Conservation (phyloP, 2,329 filamentous ascomycete genomes). For the Ambrosiella cleistominuta region DNA sequence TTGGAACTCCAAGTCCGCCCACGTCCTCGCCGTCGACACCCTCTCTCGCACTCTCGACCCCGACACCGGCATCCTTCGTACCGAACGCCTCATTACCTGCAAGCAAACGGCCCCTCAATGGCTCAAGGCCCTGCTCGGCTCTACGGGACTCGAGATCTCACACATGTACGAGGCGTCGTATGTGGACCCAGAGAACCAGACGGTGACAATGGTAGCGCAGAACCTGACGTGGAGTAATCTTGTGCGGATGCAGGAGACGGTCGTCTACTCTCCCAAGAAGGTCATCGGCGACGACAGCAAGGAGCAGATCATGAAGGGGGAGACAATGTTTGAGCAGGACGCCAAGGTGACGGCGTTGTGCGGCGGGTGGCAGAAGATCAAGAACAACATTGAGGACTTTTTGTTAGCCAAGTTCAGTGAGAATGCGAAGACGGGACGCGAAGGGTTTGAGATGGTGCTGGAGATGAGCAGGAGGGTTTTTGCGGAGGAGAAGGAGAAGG, state of each 20-base stretch:
- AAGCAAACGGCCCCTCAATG: conserved; percentile 53
- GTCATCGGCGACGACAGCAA: background rate
- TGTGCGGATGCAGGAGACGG: conserved; percentile 81
- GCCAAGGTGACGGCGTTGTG: conserved; percentile 87
- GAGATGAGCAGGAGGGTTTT: conserved; percentile 87
- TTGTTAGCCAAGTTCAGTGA: conserved; percentile 78
- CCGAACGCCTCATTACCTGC: conserved; percentile 45
- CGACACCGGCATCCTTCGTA: conserved; percentile 40
- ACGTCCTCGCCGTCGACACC: conserved; percentile 91
- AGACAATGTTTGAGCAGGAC: conserved; percentile 73
- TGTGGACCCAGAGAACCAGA: conserved; percentile 66
- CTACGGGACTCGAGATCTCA: conserved; percentile 49
- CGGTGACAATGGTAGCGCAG: conserved; percentile 89
- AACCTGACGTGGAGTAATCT: conserved; percentile 90
- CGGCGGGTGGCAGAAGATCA: conserved; percentile 93
- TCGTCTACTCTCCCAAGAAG: conserved; percentile 56
- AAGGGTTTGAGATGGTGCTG: conserved; percentile 88
- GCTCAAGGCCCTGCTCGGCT: conserved; percentile 62
- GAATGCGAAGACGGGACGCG: conserved; percentile 75
- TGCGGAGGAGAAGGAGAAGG: conserved; percentile 56
- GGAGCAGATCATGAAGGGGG: conserved; percentile 23
- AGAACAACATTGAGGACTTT: conserved; percentile 87
- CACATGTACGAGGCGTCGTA: conserved; percentile 93
- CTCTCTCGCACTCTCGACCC: conserved; percentile 49
- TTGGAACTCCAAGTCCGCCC: conserved; percentile 97